Evolutionary conservation across 2,329 filamentous ascomycete genomes (phyloP).

Genomic region (Stagonosporopsis chrysanthemi): DNA sequence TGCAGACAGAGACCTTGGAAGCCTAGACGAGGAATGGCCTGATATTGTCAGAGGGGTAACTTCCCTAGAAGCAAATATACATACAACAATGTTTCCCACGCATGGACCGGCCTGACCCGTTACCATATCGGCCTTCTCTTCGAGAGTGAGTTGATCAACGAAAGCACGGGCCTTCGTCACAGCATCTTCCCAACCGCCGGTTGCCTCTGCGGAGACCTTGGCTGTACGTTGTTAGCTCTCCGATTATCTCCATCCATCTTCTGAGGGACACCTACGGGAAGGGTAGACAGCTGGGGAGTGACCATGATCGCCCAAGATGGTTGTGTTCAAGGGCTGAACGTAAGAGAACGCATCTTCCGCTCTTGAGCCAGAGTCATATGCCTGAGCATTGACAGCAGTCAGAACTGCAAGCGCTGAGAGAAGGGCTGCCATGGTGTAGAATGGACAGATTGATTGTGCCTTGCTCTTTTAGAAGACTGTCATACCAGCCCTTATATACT

Average conservation of each 20-base stretch:
- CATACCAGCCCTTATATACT: constrained; percentile 32
- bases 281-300: constrained; percentile 40
- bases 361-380: constrained; percentile 26
- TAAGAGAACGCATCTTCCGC: constrained; percentile 36
- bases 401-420: constrained; percentile 35
- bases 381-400: constrained; percentile 34
- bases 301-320: constrained; percentile 40
- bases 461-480: constrained; percentile 11
- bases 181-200: constrained; percentile 44
- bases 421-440: constrained; percentile 37
- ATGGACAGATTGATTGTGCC: constrained; percentile 24
- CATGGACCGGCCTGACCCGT: constrained; percentile 59
- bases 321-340: constrained; percentile 41
- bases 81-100: constrained; percentile 57
- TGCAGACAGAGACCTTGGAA: constrained; percentile 53
- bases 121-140: constrained; percentile 47
- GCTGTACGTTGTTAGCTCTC: constrained; percentile 50
- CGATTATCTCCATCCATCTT: not conserved
- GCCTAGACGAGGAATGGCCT: constrained; percentile 45
- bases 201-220: constrained; percentile 38
- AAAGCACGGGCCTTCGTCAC: constrained; percentile 44
- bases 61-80: not conserved
- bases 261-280: constrained; percentile 31
- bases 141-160: constrained; percentile 39
- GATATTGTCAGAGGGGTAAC: not conserved